Conservation (phyloP, 495 filamentous ascomycete genomes). For the Tuber calosporum region DNA sequence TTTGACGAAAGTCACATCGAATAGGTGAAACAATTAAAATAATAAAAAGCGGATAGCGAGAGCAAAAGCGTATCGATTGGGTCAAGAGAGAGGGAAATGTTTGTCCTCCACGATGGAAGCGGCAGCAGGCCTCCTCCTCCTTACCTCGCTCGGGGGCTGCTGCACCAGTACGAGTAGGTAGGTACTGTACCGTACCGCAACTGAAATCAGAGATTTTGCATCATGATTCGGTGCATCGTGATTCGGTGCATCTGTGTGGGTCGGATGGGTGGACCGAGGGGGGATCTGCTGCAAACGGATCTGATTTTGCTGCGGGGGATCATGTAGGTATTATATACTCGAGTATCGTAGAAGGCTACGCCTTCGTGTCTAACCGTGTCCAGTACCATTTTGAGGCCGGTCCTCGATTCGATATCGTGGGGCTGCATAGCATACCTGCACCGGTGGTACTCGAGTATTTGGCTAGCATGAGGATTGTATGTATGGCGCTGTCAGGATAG, state of each 20-base stretch:
- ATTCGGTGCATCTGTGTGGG: neutral
- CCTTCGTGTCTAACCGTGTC: neutral
- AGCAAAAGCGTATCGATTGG: neutral
- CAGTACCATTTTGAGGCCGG: neutral
- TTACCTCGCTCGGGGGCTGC: neutral
- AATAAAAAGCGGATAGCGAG: neutral
- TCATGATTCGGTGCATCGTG: neutral
- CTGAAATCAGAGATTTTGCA: neutral
- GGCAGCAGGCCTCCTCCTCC: neutral
- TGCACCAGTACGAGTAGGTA: no score
- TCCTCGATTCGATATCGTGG: neutral
- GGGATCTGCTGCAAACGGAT: slow-evolving; percentile 5
- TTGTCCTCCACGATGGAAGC: neutral
- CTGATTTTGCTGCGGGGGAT: neutral
- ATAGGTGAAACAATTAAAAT: neutral
- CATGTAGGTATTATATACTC: neutral
- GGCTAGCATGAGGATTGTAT: neutral
- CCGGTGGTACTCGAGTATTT: no score
- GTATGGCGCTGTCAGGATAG: neutral
- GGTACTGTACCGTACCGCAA: neutral
- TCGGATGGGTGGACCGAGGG: neutral
- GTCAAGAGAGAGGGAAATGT: neutral
- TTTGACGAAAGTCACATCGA: neutral
- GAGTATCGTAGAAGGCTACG: neutral
- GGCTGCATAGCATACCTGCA: neutral